phyloP scores from a whole-genome alignment of 2,329 filamentous ascomycete species.

The Aspergillus alliaceus region DNA sequence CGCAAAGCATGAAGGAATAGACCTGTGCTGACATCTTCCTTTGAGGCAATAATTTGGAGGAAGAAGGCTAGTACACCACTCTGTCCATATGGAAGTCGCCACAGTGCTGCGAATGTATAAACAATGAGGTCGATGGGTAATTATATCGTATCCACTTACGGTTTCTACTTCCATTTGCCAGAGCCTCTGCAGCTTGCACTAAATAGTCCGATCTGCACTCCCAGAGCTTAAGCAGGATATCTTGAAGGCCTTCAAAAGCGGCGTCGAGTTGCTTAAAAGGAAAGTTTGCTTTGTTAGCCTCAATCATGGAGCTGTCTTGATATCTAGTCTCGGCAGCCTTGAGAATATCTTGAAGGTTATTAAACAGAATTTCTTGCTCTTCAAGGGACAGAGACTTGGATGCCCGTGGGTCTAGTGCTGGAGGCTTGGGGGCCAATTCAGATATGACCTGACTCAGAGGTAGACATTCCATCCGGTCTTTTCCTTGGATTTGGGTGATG shows the following conservation, averaged over 20 bases:
- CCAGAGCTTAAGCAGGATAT: constrained; percentile 38
- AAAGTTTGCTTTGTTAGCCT: constrained; percentile 28
- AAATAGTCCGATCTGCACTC: constrained; percentile 35
- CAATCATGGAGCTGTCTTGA: constrained; percentile 22
- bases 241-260: constrained; percentile 27
- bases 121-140: not conserved
- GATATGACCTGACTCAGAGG: constrained; percentile 27
- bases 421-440: constrained; percentile 19
- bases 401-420: constrained; percentile 19
- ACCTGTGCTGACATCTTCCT: constrained; percentile 26
- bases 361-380: constrained; percentile 37
- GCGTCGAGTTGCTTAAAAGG: constrained; percentile 30
- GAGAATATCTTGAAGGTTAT: constrained; percentile 32
- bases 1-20: constrained; percentile 43
- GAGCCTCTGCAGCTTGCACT: constrained; percentile 34
- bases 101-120: constrained; percentile 32
- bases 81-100: constrained; percentile 40
- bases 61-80: constrained; percentile 44
- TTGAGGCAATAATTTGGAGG: constrained; percentile 37
- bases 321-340: constrained; percentile 22
- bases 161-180: constrained; percentile 46
- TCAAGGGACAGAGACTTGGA: constrained; percentile 20
- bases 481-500: not conserved
- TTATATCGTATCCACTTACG: constrained; percentile 30
- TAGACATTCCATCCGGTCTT: constrained; percentile 21